A percentile compares a stretch with the other conserved stretches of the same genome.
phyloP scores from a whole-genome alignment of 192 early-diverging fungal genomes.

The Coemansia sp. region DNA sequence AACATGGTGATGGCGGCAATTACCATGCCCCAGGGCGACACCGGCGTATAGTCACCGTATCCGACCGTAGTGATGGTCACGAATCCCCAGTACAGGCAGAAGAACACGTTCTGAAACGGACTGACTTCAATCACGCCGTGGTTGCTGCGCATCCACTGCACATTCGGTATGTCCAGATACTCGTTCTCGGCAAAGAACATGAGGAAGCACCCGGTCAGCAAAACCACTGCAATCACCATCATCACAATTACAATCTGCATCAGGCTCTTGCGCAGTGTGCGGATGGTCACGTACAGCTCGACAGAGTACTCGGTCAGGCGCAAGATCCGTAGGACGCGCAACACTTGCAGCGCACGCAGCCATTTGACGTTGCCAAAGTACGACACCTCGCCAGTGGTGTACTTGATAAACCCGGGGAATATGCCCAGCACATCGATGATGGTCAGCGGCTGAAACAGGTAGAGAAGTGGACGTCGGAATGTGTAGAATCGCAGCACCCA shows the following conservation, averaged over 20 bases:
- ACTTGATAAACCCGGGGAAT: slow-evolving; percentile 28
- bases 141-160: slow-evolving; percentile 44
- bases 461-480: slow-evolving; percentile 11
- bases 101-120: slow-evolving; percentile 54
- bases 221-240: slow-evolving; percentile 25
- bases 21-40: slow-evolving; percentile 49
- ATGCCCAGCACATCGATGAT: slow-evolving; percentile 39
- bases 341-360: slow-evolving; percentile 39
- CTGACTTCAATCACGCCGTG: slow-evolving; percentile 37
- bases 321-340: slow-evolving; percentile 42
- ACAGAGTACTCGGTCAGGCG: slow-evolving; percentile 42
- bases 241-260: slow-evolving; percentile 41
- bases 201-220: slow-evolving; percentile 40
- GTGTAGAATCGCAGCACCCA: slow-evolving; percentile 44
- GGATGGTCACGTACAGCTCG: slow-evolving; percentile 43
- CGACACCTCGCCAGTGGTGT: background rate
- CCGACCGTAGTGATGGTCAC: slow-evolving; percentile 56
- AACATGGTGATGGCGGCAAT: slow-evolving; percentile 53
- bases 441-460: slow-evolving; percentile 34
- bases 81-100: slow-evolving; percentile 54
- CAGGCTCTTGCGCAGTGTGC: slow-evolving; percentile 39
- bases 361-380: slow-evolving; percentile 35
- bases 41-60: slow-evolving; percentile 54
- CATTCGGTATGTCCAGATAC: slow-evolving; percentile 17
- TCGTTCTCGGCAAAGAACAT: slow-evolving; percentile 49